These are phyloP conservation scores for Escallonia rubra DNA, from an alignment of 129 eudicot species.

Conservation along the genomic window DNA sequence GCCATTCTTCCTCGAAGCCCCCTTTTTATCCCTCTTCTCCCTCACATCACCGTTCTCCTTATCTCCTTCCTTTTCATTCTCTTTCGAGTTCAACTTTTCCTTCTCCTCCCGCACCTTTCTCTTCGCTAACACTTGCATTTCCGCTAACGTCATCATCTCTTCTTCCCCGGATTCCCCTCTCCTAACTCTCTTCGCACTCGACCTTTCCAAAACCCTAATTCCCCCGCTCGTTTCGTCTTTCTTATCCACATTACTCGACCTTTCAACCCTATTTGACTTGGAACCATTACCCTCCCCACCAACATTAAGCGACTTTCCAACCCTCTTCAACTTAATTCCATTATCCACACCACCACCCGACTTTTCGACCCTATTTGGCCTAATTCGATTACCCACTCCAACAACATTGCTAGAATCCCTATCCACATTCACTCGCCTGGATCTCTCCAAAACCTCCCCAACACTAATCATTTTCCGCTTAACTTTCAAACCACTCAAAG, in stretches of 20 bases:
- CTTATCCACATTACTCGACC: slow-evolving; percentile 8
- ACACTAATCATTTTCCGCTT: slow-evolving; percentile 41
- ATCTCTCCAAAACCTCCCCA: slow-evolving; percentile 44
- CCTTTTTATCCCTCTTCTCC: slow-evolving; percentile 11
- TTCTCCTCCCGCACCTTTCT: slow-evolving; percentile 25
- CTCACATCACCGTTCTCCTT: slow-evolving; percentile 13
- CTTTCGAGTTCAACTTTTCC: slow-evolving; percentile 14
- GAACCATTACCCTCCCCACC: slow-evolving; percentile 3
- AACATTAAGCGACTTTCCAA: slow-evolving; percentile 7
- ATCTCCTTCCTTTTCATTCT: slow-evolving; percentile 20
- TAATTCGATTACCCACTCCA: too few relatives aligned
- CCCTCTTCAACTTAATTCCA: slow-evolving; percentile 14
- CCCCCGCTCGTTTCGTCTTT: slow-evolving; percentile 8
- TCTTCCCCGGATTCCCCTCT: slow-evolving; percentile 5
- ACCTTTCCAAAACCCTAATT: slow-evolving; percentile 13
- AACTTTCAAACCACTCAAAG: neutral
- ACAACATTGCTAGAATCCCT: too few relatives aligned
- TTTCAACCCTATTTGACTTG: slow-evolving; percentile 11
- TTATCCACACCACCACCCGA: neutral
- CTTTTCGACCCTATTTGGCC: slow-evolving; percentile 7
- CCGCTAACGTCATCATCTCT: slow-evolving; percentile 66
- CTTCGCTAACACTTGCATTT: slow-evolving; percentile 55
- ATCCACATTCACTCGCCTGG: neutral
- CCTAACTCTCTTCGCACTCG: slow-evolving; percentile 26
- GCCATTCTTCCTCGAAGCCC: slow-evolving; percentile 4